Evolutionary conservation across 495 filamentous ascomycete genomes (phyloP).

Genomic region (Choiromyces venosus): DNA sequence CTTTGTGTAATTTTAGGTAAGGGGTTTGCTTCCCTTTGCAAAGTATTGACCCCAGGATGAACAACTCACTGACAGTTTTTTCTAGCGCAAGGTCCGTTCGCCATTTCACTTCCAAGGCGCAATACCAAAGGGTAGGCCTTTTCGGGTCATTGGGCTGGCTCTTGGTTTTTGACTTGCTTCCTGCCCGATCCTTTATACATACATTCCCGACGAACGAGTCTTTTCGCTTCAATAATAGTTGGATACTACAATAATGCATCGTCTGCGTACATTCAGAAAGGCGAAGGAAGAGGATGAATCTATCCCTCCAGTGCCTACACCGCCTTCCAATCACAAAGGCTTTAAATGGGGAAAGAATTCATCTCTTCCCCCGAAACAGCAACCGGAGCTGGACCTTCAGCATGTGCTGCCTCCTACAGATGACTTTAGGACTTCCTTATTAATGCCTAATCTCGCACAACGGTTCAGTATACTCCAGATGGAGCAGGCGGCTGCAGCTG

Average conservation of each 20-base stretch:
- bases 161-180: background rate
- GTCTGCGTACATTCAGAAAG: constrained; percentile 67
- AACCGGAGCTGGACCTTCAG: constrained; percentile 66
- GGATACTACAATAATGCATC: constrained; percentile 56
- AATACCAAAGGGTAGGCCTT: background rate
- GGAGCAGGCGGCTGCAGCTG: constrained; percentile 33
- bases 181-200: constrained; percentile 5
- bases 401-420: constrained; percentile 72
- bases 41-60: background rate
- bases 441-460: constrained; percentile 92
- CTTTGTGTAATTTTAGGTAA: background rate
- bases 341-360: constrained; percentile 55
- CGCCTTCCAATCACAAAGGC: constrained; percentile 47
- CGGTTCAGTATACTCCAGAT: constrained; percentile 82
- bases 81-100: background rate
- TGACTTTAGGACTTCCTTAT: constrained; percentile 90
- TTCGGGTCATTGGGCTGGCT: background rate
- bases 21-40: background rate
- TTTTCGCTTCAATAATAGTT: constrained; percentile 7
- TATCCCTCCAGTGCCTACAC: constrained; percentile 47
- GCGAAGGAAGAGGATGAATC: constrained; percentile 50
- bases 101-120: background rate
- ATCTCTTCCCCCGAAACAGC: constrained; percentile 47
- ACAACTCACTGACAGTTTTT: background rate
- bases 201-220: constrained; percentile 9